Conservation (phyloP, 768 basidiomycete genomes). For the Sarcodon aspratus region DNA sequence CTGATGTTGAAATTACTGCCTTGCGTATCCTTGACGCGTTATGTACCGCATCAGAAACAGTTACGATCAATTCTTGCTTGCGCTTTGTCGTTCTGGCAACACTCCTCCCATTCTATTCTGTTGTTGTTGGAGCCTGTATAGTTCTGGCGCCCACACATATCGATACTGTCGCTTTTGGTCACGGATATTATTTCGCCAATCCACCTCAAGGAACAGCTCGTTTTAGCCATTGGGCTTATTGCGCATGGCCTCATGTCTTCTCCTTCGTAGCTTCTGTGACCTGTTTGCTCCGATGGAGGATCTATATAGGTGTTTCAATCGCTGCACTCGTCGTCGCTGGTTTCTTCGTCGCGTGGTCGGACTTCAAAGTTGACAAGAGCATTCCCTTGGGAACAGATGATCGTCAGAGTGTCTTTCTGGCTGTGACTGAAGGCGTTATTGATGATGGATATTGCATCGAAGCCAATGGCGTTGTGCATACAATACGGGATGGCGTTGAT, state of each 20-base stretch:
- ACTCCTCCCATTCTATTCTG: background rate
- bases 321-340: background rate
- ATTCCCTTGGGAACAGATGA: background rate
- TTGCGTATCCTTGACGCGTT: no score
- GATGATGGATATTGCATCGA: no score
- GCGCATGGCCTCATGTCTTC: background rate
- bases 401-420: background rate
- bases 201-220: background rate
- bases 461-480: no score
- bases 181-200: background rate
- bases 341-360: background rate
- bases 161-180: background rate
- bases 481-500: no score
- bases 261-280: background rate
- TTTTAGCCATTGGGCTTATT: background rate
- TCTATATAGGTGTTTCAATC: background rate
- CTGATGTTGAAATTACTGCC: no score
- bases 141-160: background rate
- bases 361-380: background rate
- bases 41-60: no score
- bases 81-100: background rate
- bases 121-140: background rate
- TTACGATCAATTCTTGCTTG: background rate
- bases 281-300: background rate
- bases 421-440: no score